phyloP scores from a whole-genome alignment of 169 alveolate species.

The Besnoitia besnoiti region DNA sequence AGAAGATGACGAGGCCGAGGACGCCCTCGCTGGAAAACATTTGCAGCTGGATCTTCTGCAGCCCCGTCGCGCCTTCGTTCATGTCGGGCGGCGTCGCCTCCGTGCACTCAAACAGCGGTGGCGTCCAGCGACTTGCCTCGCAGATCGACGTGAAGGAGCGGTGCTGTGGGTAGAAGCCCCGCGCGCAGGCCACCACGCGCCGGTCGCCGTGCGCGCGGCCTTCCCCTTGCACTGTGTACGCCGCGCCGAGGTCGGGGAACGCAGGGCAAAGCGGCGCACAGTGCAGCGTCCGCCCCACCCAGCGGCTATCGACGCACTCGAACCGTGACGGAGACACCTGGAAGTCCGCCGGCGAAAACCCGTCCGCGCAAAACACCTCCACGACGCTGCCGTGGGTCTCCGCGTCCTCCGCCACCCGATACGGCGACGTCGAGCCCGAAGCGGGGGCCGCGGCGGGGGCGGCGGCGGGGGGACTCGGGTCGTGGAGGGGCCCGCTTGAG shows the following conservation, averaged over 20 bases:
- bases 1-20: constrained; percentile 58
- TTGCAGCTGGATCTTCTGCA: constrained; percentile 65
- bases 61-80: constrained; percentile 61
- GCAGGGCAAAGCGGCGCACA: constrained; percentile 55
- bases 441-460: too few species aligned
- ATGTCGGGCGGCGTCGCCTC: constrained; percentile 67
- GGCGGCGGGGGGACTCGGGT: neutral
- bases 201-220: constrained; percentile 60
- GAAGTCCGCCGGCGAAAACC: constrained; percentile 55
- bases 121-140: constrained; percentile 59
- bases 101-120: constrained; percentile 59
- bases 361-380: constrained; percentile 48
- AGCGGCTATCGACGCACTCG: constrained; percentile 50
- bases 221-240: constrained; percentile 60
- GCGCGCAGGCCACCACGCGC: constrained; percentile 53
- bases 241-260: constrained; percentile 48
- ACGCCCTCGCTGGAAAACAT: constrained; percentile 66
- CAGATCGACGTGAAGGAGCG: constrained; percentile 49
- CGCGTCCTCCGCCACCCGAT: neutral
- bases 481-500: constrained; percentile 39
- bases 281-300: constrained; percentile 47
- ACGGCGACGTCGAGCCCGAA: neutral
- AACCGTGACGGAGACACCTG: constrained; percentile 51
- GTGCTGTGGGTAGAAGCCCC: constrained; percentile 66
- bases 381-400: constrained; percentile 52